Conservation (phyloP, 2,329 filamentous ascomycete genomes). For the Teratosphaeria nubilosa region DNA sequence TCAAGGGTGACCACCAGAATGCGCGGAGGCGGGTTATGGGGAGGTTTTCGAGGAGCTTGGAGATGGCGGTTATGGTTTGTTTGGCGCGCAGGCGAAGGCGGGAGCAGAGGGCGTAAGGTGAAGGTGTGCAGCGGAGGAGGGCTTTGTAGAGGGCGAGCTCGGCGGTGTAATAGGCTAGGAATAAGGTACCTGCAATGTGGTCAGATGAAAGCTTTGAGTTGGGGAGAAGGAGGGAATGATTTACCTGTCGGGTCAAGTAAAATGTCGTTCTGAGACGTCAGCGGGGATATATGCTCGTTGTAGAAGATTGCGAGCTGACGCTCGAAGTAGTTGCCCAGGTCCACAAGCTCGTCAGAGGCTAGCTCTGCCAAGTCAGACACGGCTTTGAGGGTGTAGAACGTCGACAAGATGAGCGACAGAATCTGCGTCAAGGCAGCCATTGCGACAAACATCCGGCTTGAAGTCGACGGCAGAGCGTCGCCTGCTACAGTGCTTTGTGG, state of each 20-base stretch:
- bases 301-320: constrained; percentile 10
- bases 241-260: constrained; percentile 14
- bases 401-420: constrained; percentile 9
- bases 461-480: constrained; percentile 7
- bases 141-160: constrained; percentile 13
- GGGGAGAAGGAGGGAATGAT: not conserved
- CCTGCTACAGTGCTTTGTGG: constrained; percentile 8
- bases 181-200: constrained; percentile 7
- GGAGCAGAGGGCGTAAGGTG: constrained; percentile 2
- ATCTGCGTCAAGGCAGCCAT: constrained; percentile 15
- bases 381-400: constrained; percentile 13
- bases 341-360: constrained; percentile 6
- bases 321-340: constrained; percentile 9
- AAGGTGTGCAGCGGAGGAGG: constrained; percentile 9
- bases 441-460: constrained; percentile 13
- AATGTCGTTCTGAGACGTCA: constrained; percentile 6
- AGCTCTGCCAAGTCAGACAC: constrained; percentile 4
- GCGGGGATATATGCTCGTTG: constrained; percentile 4
- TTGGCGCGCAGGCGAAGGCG: constrained; percentile 9
- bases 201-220: not conserved
- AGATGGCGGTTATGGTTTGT: constrained; percentile 6
- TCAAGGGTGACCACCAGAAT: constrained; percentile 16
- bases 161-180: constrained; percentile 11
- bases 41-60: constrained; percentile 11
- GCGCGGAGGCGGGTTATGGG: constrained; percentile 13